Evolutionary conservation across 2,329 filamentous ascomycete species (phyloP).

Genomic region (Falciphora oryzae): DNA sequence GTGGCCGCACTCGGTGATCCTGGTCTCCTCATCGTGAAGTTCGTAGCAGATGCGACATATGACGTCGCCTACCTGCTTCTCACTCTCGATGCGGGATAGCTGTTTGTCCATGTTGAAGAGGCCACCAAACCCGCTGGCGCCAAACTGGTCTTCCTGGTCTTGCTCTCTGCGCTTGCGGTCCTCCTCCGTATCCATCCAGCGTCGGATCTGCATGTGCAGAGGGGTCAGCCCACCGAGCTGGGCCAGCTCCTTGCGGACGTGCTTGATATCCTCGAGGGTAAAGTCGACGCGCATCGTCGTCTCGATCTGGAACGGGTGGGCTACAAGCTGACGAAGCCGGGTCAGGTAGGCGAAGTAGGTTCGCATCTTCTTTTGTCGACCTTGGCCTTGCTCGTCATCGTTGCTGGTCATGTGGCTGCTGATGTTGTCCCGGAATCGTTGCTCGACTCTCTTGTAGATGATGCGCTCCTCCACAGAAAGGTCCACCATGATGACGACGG

Average conservation of each 20-base stretch:
- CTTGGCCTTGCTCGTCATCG: slow-evolving; percentile 5
- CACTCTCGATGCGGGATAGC: slow-evolving; percentile 4
- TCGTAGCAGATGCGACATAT: slow-evolving; percentile 10
- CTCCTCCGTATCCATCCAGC: slow-evolving; percentile 12
- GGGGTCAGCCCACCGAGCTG: slow-evolving; percentile 1
- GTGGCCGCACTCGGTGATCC: slow-evolving; percentile 23
- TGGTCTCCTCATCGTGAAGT: background rate
- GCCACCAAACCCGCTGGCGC: slow-evolving; percentile 7
- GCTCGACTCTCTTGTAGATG: slow-evolving; percentile 9
- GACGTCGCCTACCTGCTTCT: slow-evolving; percentile 7
- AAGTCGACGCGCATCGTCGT: slow-evolving; percentile 12
- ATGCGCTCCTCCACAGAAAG: slow-evolving; percentile 21
- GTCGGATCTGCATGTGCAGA: slow-evolving; percentile 13
- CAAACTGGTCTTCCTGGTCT: background rate
- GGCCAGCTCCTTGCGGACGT: slow-evolving; percentile 9
- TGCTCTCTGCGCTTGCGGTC: background rate
- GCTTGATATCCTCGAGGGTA: slow-evolving; percentile 10
- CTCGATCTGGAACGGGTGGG: slow-evolving; percentile 16
- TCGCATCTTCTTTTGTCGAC: background rate
- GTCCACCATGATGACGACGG: slow-evolving; percentile 19
- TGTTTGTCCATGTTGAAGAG: slow-evolving; percentile 10
- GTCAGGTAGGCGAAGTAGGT: slow-evolving; percentile 11
- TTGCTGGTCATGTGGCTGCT: background rate
- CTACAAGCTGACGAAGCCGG: slow-evolving; percentile 13
- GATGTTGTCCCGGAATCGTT: slow-evolving; percentile 9